phyloP scores from a whole-genome alignment of 257 asterid species.

The Solanum commersonii region DNA sequence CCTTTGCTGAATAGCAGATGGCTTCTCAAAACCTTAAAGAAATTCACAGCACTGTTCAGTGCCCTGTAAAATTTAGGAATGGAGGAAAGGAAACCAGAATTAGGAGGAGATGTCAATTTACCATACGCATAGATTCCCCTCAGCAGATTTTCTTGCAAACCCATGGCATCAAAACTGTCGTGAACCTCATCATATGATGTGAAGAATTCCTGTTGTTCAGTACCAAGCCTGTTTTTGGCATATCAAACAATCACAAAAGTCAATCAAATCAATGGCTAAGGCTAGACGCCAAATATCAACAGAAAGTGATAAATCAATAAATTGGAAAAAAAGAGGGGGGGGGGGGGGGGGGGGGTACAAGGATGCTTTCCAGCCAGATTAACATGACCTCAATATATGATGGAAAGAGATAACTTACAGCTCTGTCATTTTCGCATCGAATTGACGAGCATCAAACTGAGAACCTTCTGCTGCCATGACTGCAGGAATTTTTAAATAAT shows the following conservation, averaged over 20 bases:
- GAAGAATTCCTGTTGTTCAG: slow-evolving; percentile 24
- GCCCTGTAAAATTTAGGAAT: neutral
- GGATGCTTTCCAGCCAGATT: neutral
- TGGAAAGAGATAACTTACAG: slow-evolving; percentile 17
- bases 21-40: slow-evolving; percentile 51
- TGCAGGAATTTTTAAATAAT: slow-evolving; percentile 1
- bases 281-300: neutral
- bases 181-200: neutral
- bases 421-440: slow-evolving; percentile 47
- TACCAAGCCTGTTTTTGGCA: slow-evolving; percentile 29
- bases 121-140: slow-evolving; percentile 62
- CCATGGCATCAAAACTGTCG: neutral
- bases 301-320: neutral
- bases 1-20: slow-evolving; percentile 63
- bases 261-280: neutral
- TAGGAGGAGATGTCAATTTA: neutral
- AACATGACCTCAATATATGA: neutral
- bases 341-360: too few species aligned
- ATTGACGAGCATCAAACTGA: slow-evolving; percentile 45
- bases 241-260: neutral
- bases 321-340: neutral
- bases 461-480: slow-evolving; percentile 68
- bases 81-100: neutral
- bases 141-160: neutral
- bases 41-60: neutral